Conservation (phyloP, 2,329 filamentous ascomycete species). For the Colletotrichum costaricense region DNA sequence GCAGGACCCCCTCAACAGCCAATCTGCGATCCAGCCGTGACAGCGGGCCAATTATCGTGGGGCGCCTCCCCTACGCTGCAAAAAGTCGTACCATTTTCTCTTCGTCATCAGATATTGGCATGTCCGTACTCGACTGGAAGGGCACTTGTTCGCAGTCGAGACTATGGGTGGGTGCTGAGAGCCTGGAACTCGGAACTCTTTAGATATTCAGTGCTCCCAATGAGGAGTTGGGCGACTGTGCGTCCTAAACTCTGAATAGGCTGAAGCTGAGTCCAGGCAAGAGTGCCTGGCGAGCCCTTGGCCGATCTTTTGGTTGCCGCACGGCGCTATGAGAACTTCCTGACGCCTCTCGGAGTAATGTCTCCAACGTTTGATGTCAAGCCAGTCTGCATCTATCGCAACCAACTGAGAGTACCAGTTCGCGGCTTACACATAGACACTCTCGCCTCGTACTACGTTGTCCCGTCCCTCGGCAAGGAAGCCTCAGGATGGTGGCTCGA, state of each 20-base stretch:
- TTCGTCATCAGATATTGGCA: slow-evolving; percentile 35
- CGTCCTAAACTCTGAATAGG: not conserved
- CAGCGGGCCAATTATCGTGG: slow-evolving; percentile 37
- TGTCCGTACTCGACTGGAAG: slow-evolving; percentile 10
- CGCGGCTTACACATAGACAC: not conserved
- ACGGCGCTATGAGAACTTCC: not conserved
- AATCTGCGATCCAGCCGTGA: slow-evolving; percentile 39
- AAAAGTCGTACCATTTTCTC: slow-evolving; percentile 39
- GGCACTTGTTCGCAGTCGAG: slow-evolving; percentile 28
- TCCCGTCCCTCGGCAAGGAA: not conserved
- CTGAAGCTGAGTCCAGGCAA: not conserved
- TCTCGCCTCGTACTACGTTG: not conserved
- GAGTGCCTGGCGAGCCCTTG: not conserved
- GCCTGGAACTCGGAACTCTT: not conserved
- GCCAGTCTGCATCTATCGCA: not conserved
- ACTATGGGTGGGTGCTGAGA: slow-evolving; percentile 10
- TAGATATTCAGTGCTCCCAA: not conserved
- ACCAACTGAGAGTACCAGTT: not conserved
- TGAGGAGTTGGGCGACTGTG: not conserved
- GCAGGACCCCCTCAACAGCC: slow-evolving; percentile 29
- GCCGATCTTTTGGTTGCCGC: not conserved
- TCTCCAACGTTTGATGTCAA: not conserved
- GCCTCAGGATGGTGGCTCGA: not conserved
- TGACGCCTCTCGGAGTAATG: not conserved
- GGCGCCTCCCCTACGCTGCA: slow-evolving; percentile 31